Evolutionary conservation across 257 asterid genomes (phyloP), one percentile per base, ranked within the genome.

Genomic region (Capsicum rhomboideum): DNA sequence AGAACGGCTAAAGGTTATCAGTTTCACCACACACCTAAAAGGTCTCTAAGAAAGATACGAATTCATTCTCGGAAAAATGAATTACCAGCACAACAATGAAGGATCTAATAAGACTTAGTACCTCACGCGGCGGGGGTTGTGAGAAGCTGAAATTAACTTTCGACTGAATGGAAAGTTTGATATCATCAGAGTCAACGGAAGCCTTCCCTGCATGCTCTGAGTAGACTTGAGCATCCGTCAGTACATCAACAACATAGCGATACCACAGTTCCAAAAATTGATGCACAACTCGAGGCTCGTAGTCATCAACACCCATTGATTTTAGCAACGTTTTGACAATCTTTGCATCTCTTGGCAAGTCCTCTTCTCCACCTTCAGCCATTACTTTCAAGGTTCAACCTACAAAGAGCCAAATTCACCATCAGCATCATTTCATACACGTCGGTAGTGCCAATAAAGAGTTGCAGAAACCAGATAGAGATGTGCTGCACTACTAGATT

Each of bases 121-220:
- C 99, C 97, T 94, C 96, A 18, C 98, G 91, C 0, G 95, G 97
- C 8, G 99, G 99, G 83, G 98, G 98, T 85, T 94, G 98, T 2
- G 98, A 94, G 96, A 94, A 94, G 89, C 97, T 94, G 87, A 92
- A 93, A 83, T 91, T 92, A 85, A 94, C 92, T 91, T 96, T 94
- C 6, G 97, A 91, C 85, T 96, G 97, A 85, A 93, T 91, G 0
- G 98, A 92, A 83, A 96, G 97, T 91, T 94, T 94, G 16, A 96
- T 88, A 84, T 96, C 99, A 34, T 96, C 99, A 20, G 96, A 94
- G 86, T 94, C 97, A 7, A 93, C 90, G 16, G 68, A 37, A 82
- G 93, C 81, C 82, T 96, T 96, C 34, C 91, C 93, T 54, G 96
- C 97, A 78, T 96, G 99, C 84, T 96, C 99, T 0, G 98, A 94